Evolutionary conservation across 2,329 filamentous ascomycete genomes (phyloP).

Genomic region (Rosellinia necatrix): DNA sequence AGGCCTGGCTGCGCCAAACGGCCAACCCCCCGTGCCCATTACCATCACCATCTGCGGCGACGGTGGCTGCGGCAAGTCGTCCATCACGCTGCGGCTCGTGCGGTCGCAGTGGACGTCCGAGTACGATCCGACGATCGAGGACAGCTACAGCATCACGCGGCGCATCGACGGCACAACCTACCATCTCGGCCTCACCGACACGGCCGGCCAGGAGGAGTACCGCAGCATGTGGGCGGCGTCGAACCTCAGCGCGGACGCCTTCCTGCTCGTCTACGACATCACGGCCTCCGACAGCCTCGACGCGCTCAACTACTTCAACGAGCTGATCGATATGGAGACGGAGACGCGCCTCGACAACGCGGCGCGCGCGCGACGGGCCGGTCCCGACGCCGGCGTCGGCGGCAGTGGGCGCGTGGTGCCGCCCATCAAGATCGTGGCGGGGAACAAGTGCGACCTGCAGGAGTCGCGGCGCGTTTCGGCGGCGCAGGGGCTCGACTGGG

Average conservation of each 20-base stretch:
- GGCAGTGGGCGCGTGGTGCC: slow-evolving; percentile 59
- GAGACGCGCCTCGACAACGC: slow-evolving; percentile 70
- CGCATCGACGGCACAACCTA: slow-evolving; percentile 80
- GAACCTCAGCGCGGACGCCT: slow-evolving; percentile 80
- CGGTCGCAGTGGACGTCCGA: slow-evolving; percentile 84
- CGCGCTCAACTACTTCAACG: slow-evolving; percentile 77
- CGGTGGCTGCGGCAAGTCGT: slow-evolving; percentile 83
- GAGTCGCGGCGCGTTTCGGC: slow-evolving; percentile 71
- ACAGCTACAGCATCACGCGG: slow-evolving; percentile 83
- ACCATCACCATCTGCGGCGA: slow-evolving; percentile 86
- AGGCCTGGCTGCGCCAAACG: slow-evolving; percentile 5
- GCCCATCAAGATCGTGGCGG: slow-evolving; percentile 81
- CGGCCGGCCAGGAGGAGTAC: slow-evolving; percentile 89
- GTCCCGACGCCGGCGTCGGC: slow-evolving; percentile 43
- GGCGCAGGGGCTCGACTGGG: slow-evolving; percentile 76
- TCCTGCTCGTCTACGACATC: slow-evolving; percentile 88
- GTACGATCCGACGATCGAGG: slow-evolving; percentile 80
- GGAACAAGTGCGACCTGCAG: slow-evolving; percentile 85
- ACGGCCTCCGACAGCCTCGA: slow-evolving; percentile 71
- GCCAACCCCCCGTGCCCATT: slow-evolving; percentile 58
- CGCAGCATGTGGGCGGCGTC: slow-evolving; percentile 82
- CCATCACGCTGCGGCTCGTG: slow-evolving; percentile 81
- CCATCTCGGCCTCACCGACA: slow-evolving; percentile 80
- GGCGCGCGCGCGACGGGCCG: slow-evolving; percentile 52
- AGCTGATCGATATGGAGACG: slow-evolving; percentile 81